These are phyloP conservation scores for Cordyceps farinosa DNA, from an alignment of 2,329 filamentous ascomycete species.

Conservation along the genomic window DNA sequence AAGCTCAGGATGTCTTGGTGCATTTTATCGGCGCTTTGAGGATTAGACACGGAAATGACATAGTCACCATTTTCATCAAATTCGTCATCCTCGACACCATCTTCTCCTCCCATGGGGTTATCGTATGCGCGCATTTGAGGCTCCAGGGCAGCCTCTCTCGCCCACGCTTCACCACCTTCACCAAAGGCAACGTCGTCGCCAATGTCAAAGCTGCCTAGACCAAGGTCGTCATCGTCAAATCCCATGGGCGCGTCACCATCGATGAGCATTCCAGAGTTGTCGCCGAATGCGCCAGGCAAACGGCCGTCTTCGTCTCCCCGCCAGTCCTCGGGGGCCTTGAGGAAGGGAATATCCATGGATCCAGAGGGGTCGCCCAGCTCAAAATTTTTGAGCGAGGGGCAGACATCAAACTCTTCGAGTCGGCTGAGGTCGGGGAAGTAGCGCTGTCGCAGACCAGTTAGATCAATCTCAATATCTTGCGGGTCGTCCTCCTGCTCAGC, in stretches of 20 bases:
- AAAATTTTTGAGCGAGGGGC: constrained; percentile 90
- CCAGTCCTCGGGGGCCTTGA: constrained; percentile 87
- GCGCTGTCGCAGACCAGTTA: constrained; percentile 66
- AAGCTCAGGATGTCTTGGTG: constrained; percentile 97
- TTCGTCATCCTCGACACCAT: constrained; percentile 37
- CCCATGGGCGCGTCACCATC: constrained; percentile 82
- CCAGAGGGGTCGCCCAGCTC: constrained; percentile 84
- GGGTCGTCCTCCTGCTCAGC: constrained; percentile 41
- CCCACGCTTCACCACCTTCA: constrained; percentile 95
- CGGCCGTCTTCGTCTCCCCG: constrained; percentile 64
- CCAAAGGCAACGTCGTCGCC: constrained; percentile 80
- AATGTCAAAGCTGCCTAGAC: constrained; percentile 67
- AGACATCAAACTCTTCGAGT: constrained; percentile 86
- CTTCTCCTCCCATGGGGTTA: constrained; percentile 60
- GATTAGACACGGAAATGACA: constrained; percentile 72
- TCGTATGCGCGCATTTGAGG: constrained; percentile 81
- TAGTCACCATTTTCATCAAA: constrained; percentile 64
- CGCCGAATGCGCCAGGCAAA: constrained; percentile 49
- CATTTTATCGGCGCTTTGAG: constrained; percentile 59
- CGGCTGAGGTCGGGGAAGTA: constrained; percentile 81
- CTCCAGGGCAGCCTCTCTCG: constrained; percentile 79
- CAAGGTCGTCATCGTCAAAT: constrained; percentile 68
- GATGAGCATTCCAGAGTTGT: constrained; percentile 77
- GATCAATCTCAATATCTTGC: constrained; percentile 68
- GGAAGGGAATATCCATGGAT: constrained; percentile 83